Evolutionary conservation across 2,329 filamentous ascomycete genomes (phyloP), one percentile per base, ranked within the genome.

Genomic region (Calonectria multiphialidica): DNA sequence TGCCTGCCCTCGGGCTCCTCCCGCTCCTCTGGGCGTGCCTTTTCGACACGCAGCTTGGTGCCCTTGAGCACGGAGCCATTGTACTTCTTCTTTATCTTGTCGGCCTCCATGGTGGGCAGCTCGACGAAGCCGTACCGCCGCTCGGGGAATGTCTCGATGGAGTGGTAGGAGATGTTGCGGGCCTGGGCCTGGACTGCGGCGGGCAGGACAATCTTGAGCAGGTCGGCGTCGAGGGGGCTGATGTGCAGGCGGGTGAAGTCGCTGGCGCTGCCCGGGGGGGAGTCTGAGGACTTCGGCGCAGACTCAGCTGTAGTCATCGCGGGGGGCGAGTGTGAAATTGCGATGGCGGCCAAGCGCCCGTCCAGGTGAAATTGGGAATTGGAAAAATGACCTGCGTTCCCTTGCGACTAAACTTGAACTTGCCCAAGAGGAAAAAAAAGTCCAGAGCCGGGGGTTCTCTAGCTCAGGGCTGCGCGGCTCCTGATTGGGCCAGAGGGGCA

Each of bases 31-130:
- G 93, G 91, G 61, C 91, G 91, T 8, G 97, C 97, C 75, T 93
- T 92, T 78, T 98, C 95, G 71, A 99, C 90, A 71, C 91, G 91
- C 78, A 98, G 91, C 84, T 98, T 98, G 72, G 89, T 88, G 10
- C 97, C 97, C 81, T 93, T 97, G 69, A 99, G 85, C 28, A 94
- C 93, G 2, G 93, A 90, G 37, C 96, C 96, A 87, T 98, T 94
- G 62, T 98, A 89, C 86, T 97, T 98, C 85, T 93, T 96, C 86
- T 93, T 95, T 66, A 98, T 85, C 83, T 95, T 98, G n/a, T 96
- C 93, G 12, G 96, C 97, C 76, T 98, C 95, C 84, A 91, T 90
- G 3, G 82, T 85, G 0, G 96, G 96, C 44, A 99, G 85, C 57
- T 97, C 95, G 72, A 98, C 88, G 85, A 94, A 99, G 68, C 96